Conservation (phyloP, 306 rosid genomes). For the Purshia tridentata region DNA sequence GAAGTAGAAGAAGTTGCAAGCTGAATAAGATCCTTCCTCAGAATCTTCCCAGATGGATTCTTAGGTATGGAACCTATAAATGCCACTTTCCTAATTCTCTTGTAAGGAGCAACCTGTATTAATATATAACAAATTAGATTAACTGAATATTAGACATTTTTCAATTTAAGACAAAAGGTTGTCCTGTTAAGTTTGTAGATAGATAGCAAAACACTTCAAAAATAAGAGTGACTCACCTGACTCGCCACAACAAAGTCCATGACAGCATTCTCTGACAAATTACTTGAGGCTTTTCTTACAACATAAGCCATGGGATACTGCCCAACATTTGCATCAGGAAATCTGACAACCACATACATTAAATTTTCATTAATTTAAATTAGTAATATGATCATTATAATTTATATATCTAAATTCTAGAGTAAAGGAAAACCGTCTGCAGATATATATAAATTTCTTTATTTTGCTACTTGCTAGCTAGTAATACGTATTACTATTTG, state of each 20-base stretch:
- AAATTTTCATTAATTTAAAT: too few species aligned
- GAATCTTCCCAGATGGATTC: constrained; percentile 89
- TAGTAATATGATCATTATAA: too few species aligned
- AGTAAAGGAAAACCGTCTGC: too few species aligned
- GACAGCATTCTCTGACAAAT: constrained; percentile 48
- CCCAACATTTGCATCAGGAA: constrained; percentile 83
- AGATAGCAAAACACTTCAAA: not conserved
- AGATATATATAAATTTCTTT: too few species aligned
- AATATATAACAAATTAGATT: not conserved
- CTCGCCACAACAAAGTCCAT: constrained; percentile 68
- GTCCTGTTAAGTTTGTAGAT: not conserved
- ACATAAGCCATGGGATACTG: constrained; percentile 86
- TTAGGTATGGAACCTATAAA: constrained; percentile 79
- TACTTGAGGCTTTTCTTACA: constrained; percentile 61
- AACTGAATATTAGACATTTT: too few species aligned
- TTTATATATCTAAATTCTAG: too few species aligned
- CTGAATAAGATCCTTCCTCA: constrained; percentile 89
- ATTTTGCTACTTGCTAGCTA: too few species aligned
- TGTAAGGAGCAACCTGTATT: constrained; percentile 85
- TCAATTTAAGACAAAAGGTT: too few species aligned
- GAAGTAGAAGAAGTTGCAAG: constrained; percentile 79
- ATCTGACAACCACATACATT: constrained; percentile 34
- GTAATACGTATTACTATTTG: too few species aligned
- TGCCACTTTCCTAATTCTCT: constrained; percentile 72
- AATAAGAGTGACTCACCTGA: constrained; percentile 47